Conservation (phyloP, 495 filamentous ascomycete species). For the Neurospora sp. region DNA sequence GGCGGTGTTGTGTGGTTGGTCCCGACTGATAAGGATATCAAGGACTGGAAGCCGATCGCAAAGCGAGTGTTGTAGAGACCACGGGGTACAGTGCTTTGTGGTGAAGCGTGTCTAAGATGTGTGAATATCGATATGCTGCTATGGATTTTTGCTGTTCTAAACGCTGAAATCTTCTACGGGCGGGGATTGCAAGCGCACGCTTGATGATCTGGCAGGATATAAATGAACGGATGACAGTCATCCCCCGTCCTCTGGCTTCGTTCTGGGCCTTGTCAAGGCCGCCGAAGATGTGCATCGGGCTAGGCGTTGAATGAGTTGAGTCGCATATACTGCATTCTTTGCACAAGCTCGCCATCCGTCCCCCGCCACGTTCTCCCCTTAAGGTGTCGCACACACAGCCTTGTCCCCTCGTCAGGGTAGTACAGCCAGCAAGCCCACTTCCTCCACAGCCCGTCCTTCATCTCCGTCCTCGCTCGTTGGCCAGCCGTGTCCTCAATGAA, state of each 20-base stretch:
- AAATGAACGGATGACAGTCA: background rate
- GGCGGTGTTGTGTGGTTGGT: conserved; percentile 25
- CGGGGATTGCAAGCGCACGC: background rate
- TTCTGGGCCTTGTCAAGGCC: background rate
- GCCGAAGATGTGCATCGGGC: background rate
- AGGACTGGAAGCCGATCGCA: conserved; percentile 22
- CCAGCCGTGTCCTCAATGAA: conserved; percentile 40
- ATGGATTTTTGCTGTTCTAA: background rate
- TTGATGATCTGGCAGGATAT: background rate
- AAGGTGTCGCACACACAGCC: conserved; percentile 30
- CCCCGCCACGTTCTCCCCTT: conserved; percentile 35
- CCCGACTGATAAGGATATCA: conserved; percentile 17
- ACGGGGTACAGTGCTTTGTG: background rate
- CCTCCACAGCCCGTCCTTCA: conserved; percentile 35
- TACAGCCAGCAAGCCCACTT: conserved; percentile 42
- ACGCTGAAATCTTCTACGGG: background rate
- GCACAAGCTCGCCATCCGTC: conserved; percentile 17
- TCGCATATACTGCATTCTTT: conserved; percentile 19
- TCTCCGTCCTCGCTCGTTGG: conserved; percentile 34
- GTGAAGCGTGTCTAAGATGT: background rate
- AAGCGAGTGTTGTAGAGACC: conserved; percentile 8
- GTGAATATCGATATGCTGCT: background rate
- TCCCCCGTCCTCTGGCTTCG: background rate
- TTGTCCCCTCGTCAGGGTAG: conserved; percentile 31
- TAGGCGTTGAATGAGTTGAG: conserved; percentile 2